phyloP scores from a whole-genome alignment of 345 rosid species.

The Combretum micranthum region DNA sequence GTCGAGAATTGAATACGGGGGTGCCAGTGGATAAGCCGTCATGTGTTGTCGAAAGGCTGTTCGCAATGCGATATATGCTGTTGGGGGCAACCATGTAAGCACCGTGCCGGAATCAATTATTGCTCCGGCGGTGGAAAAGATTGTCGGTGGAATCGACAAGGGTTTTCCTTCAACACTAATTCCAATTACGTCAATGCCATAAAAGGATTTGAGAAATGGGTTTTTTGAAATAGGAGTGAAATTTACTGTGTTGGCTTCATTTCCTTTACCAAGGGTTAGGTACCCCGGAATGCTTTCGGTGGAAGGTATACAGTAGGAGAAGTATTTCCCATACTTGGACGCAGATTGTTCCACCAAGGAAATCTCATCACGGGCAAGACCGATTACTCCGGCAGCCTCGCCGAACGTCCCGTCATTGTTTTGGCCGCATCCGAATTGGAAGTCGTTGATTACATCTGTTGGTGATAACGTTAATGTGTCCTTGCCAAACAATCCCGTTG shows the following conservation, averaged over 20 bases:
- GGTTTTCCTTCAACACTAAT: constrained; percentile 14
- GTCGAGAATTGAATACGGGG: constrained; percentile 9
- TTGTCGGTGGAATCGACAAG: constrained; percentile 5
- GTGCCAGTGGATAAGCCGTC: constrained; percentile 13
- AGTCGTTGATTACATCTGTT: constrained; percentile 3
- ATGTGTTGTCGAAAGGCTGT: constrained; percentile 8
- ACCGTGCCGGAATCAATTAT: constrained; percentile 28
- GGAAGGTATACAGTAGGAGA: constrained; percentile 28
- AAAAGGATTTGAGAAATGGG: constrained; percentile 1
- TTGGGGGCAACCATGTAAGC: constrained; percentile 23
- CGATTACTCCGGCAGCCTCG: constrained; percentile 8
- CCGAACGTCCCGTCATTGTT: constrained; percentile 9
- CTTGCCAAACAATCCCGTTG: constrained; percentile 7
- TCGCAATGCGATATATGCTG: constrained; percentile 12
- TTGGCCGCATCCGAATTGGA: constrained; percentile 28
- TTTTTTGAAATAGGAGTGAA: constrained; percentile 17
- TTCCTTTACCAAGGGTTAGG: constrained; percentile 14
- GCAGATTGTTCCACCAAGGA: constrained; percentile 20
- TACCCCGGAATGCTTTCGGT: constrained; percentile 16
- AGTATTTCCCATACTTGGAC: constrained; percentile 11
- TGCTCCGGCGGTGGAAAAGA: constrained; percentile 1
- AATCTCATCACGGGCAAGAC: constrained; percentile 6
- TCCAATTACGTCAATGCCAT: constrained; percentile 17
- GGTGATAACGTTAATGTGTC: constrained; percentile 10
- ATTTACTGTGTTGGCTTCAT: background rate